Evolutionary conservation across 2,329 filamentous ascomycete genomes (phyloP), one percentile per base, ranked within the genome.

Genomic region (Westerdykella sp.): DNA sequence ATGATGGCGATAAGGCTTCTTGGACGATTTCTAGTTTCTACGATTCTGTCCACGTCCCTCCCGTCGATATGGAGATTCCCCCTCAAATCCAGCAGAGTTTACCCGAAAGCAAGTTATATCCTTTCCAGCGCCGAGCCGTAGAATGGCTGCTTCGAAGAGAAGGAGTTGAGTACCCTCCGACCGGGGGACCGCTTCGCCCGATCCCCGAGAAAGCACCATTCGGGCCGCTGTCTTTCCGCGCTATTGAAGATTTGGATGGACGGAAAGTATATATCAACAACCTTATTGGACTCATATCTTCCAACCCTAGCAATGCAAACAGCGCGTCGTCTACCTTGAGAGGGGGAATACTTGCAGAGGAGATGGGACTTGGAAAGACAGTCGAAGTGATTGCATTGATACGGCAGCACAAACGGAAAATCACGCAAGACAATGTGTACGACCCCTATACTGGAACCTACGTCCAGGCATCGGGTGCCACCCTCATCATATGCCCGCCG

Each of bases 311-410:
- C 0, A 55, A 67, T 2, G 80, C 79, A 42, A 61, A 64, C 28
- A 59, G 68, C 43, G 47, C 55, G 7, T 42, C 36, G 46, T 62
- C 16, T 67, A 79, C 55, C 13, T 45, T 73, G 2, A 65, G 57
- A 30, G 81, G 81, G 2, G 85, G 85, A 0, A 82, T 88, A 38
- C 69, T 91, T 5, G 81, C 84, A 0, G 86, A 91, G 57, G 86
- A 91, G 63, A 91, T 91, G 86, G 86, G 86, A 0, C 70, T 91
- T 1, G 86, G 86, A 1, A 91, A 91, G 63, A 91, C 86, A 0
- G 72, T 90, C 3, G 87, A 91, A 66, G 73, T 87, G 2, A 79
- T 89, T 36, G 76, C 82, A 4, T 70, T 91, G 10, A 78, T 89
- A n/a, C 70, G 79, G 6, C 69, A 84, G 18, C 80, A 91, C 57